A percentile compares a stretch with the other conserved stretches of the same genome.
Evolutionary conservation across 208 protist genomes (phyloP).

Genomic region (Leishmania tropica): DNA sequence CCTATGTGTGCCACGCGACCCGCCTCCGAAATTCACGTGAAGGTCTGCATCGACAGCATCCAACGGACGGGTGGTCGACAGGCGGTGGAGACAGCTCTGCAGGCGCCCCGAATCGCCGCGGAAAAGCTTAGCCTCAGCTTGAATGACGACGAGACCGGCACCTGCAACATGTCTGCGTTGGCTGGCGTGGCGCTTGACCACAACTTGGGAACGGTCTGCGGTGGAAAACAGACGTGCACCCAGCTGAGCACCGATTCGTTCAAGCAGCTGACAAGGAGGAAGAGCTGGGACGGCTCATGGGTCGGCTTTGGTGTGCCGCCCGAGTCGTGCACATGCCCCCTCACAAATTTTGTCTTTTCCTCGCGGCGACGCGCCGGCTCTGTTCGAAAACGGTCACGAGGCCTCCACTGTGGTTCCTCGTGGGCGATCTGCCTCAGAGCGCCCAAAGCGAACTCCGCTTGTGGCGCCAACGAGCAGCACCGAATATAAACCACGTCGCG

Average conservation of each 20-base stretch:
- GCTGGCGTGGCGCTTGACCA: not conserved
- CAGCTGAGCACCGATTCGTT: not conserved
- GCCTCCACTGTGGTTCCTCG: not conserved
- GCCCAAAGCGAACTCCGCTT: not conserved
- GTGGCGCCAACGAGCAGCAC: not conserved
- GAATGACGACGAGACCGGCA: not conserved
- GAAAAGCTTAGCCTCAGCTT: not conserved
- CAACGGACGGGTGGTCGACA: not conserved
- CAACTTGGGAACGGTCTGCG: not conserved
- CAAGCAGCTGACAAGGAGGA: not conserved
- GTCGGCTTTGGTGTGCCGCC: not conserved
- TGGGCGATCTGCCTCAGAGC: not conserved
- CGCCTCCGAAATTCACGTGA: not conserved
- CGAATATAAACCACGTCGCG: not conserved
- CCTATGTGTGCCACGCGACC: not conserved
- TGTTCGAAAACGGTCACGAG: not conserved
- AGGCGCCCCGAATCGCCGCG: not conserved
- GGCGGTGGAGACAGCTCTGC: not conserved
- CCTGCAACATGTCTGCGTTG: not conserved
- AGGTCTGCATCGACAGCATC: constrained; percentile 7
- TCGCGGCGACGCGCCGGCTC: not conserved
- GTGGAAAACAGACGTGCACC: not conserved
- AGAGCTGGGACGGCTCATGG: not conserved
- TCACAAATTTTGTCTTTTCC: not conserved
- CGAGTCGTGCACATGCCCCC: not conserved